Base-by-base conservation (phyloP, 768 basidiomycete genomes). In the Obba rivulosa region DNA sequence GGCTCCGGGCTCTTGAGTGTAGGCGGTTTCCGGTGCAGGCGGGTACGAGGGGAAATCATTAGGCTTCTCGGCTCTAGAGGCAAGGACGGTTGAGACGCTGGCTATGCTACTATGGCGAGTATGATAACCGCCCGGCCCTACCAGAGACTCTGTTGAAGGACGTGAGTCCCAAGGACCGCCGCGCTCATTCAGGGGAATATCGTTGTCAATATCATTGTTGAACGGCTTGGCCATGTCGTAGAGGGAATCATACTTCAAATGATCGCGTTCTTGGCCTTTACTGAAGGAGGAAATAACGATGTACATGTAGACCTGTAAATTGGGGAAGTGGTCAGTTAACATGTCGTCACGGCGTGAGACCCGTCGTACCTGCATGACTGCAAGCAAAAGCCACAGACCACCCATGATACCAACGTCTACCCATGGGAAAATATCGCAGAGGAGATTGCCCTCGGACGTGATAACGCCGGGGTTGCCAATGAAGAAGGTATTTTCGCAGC, bases 391-490 rank as follows among this genome's bases (percentile, higher is more conserved):
- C 89, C 93, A 97, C 5, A 96, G 71, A 8, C 80, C 90, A 17
- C 76, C 86, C 92, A 98, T 94, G 48, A 97, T 69, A 34, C 94
- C 94, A 13, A 96, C 72, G 58, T 89, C 87, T 9, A 91, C 87
- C 90, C 92, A 96, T 4, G 92, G 75, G 62, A 97, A 95, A 46
- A 96, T 85, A 41, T 83, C 73, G 68, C 96, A 99, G 20, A 98
- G 74, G 4, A 78, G 81, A 31, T 82, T 65, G 5, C 82, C 87
- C 62, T 91, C 78, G 34, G 64, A 58, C 43, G 66, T 55, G 50
- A 56, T 60, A 11, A 67, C 65, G 4, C 60, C 43, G 24, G 67
- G 59, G 7, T 58, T 44, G 55, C 69, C 62, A 16, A 71, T 60
- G 62, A 83, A 87, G 69, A 80, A 87, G 37, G 74, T 66, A 3